A percentile compares a stretch with the other conserved stretches of the same genome.
phyloP scores from a whole-genome alignment of 495 filamentous ascomycete genomes.

The Aspergillus kassunensis region DNA sequence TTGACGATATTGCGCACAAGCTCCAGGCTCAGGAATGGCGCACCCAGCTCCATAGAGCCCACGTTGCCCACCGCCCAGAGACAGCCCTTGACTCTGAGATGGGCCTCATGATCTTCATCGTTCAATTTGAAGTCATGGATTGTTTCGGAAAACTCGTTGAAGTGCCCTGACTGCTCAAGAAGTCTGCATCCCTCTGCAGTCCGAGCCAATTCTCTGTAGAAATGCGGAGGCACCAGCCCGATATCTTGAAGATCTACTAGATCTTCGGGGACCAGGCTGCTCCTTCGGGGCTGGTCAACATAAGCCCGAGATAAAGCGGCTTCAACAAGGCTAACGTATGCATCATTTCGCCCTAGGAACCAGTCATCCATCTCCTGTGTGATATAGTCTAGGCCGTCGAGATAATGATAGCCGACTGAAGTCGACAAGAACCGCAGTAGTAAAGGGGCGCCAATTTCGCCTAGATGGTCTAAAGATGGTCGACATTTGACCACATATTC shows the following conservation, averaged over 20 bases:
- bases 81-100: conserved; percentile 93
- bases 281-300: conserved; percentile 50
- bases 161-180: conserved; percentile 88
- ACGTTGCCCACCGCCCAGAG: conserved; percentile 98
- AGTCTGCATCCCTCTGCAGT: conserved; percentile 90
- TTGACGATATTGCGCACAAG: conserved; percentile 78
- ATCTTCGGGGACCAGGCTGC: conserved; percentile 47
- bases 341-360: conserved; percentile 94
- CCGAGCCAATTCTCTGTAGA: conserved; percentile 91
- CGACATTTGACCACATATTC: conserved; percentile 96
- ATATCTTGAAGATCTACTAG: conserved; percentile 56
- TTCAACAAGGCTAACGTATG: conserved; percentile 91
- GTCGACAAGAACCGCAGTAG: conserved; percentile 92
- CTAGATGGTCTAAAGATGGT: conserved; percentile 92
- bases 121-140: conserved; percentile 82
- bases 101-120: conserved; percentile 77
- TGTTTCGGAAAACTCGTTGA: conserved; percentile 83
- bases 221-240: conserved; percentile 83
- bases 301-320: conserved; percentile 91
- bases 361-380: conserved; percentile 99
- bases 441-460: conserved; percentile 92
- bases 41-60: conserved; percentile 95
- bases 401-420: conserved; percentile 93
- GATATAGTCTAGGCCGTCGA: conserved; percentile 96
- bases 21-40: conserved; percentile 81